Percentiles rank a stretch among this genome's conserved stretches.
Evolutionary conservation across 2,329 filamentous ascomycete species (phyloP).

Genomic region (Cercospora brassicicola): DNA sequence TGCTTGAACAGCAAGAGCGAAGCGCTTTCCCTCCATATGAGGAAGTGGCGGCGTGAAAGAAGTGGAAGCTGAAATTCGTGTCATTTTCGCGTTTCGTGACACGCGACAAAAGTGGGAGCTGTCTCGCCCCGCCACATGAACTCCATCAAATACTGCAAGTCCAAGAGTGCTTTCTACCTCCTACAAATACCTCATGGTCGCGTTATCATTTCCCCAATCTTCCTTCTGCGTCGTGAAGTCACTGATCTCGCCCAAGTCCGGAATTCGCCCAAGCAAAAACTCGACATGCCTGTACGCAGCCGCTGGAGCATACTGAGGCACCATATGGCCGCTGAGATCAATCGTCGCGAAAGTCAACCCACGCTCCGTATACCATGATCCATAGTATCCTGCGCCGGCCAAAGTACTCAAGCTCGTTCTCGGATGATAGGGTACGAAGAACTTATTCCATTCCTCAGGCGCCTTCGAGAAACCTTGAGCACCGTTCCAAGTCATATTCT

Average conservation of each 20-base stretch:
- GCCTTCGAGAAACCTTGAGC: slow-evolving; percentile 65
- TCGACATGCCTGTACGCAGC: slow-evolving; percentile 67
- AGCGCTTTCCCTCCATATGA: background rate
- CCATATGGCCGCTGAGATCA: slow-evolving; percentile 59
- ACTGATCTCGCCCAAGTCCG: slow-evolving; percentile 50
- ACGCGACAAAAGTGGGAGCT: background rate
- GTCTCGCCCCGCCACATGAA: background rate
- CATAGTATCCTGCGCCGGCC: slow-evolving; percentile 66
- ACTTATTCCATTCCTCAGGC: slow-evolving; percentile 57
- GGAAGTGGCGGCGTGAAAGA: background rate
- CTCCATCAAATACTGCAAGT: background rate
- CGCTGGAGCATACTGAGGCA: slow-evolving; percentile 66
- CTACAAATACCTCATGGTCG: slow-evolving; percentile 25
- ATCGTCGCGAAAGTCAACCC: slow-evolving; percentile 71
- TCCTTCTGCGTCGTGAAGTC: slow-evolving; percentile 41
- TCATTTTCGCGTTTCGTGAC: background rate
- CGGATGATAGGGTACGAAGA: slow-evolving; percentile 67
- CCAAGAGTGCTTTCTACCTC: background rate
- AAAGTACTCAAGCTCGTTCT: slow-evolving; percentile 50
- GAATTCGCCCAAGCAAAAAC: slow-evolving; percentile 70
- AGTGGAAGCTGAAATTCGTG: background rate
- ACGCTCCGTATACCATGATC: slow-evolving; percentile 69
- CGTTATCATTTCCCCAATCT: slow-evolving; percentile 34
- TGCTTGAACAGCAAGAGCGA: background rate
- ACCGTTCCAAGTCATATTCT: slow-evolving; percentile 81